phyloP scores from a whole-genome alignment of 1,284 basidiomycete species.

The Phaffia rhodozyma region DNA sequence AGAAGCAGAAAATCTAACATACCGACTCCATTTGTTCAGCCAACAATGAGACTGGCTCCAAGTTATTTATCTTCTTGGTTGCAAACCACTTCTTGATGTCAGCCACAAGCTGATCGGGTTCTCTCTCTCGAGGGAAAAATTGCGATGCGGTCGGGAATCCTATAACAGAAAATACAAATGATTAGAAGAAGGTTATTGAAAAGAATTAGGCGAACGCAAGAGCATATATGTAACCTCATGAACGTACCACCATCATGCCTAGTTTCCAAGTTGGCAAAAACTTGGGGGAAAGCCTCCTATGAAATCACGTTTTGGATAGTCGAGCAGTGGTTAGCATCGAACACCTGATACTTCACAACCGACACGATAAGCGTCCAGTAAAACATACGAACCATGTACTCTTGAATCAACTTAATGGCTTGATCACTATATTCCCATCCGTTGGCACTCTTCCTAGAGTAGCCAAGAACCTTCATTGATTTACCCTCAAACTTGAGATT shows the following conservation, averaged over 20 bases:
- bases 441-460: slow-evolving; percentile 69
- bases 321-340: background rate
- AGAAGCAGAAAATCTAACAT: slow-evolving; percentile 11
- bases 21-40: slow-evolving; percentile 86
- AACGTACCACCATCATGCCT: slow-evolving; percentile 51
- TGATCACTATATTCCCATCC: slow-evolving; percentile 93
- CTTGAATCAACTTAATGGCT: slow-evolving; percentile 63
- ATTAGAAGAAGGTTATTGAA: background rate
- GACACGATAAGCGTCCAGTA: background rate
- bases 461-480: slow-evolving; percentile 88
- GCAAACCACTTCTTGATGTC: slow-evolving; percentile 80
- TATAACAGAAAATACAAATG: slow-evolving; percentile 25
- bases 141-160: slow-evolving; percentile 64
- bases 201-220: background rate
- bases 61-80: slow-evolving; percentile 69
- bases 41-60: slow-evolving; percentile 85
- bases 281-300: slow-evolving; percentile 61
- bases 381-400: slow-evolving; percentile 56
- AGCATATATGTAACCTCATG: background rate
- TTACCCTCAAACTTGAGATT: slow-evolving; percentile 96
- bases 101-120: slow-evolving; percentile 59
- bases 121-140: slow-evolving; percentile 50
- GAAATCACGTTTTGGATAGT: background rate
- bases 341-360: background rate
- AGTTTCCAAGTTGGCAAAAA: slow-evolving; percentile 59